Conservation (phyloP, 2,329 filamentous ascomycete genomes). For the Xylaria sp. region DNA sequence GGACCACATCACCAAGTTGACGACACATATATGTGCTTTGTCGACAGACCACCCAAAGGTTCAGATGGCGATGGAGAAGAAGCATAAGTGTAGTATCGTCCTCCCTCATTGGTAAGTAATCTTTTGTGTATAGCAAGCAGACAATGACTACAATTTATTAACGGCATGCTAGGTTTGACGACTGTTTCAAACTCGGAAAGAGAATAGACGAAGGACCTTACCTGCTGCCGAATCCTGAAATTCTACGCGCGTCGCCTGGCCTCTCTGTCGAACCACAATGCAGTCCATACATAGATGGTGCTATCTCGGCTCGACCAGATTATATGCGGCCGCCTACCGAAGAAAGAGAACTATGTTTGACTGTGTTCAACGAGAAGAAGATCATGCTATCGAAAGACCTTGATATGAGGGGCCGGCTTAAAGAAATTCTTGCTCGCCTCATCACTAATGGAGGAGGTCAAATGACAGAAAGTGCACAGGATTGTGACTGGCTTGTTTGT, state of each 20-base stretch:
- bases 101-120: constrained; percentile 84
- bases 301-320: constrained; percentile 64
- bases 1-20: constrained; percentile 74
- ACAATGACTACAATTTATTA: constrained; percentile 37
- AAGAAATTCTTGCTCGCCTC: constrained; percentile 74
- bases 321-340: constrained; percentile 57
- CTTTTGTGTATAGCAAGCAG: neutral
- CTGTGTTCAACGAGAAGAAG: constrained; percentile 81
- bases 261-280: constrained; percentile 66
- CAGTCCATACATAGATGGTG: constrained; percentile 73
- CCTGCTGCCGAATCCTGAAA: constrained; percentile 84
- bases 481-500: constrained; percentile 87
- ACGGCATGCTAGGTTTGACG: constrained; percentile 80
- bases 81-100: constrained; percentile 81
- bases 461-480: constrained; percentile 71
- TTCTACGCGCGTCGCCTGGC: constrained; percentile 70
- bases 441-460: constrained; percentile 77
- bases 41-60: constrained; percentile 80
- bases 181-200: constrained; percentile 92
- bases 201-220: constrained; percentile 92
- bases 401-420: constrained; percentile 73
- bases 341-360: constrained; percentile 63
- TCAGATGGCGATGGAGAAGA: constrained; percentile 69
- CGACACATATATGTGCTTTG: constrained; percentile 90
- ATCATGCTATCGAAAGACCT: constrained; percentile 83